Percentiles rank a stretch among this genome's conserved stretches.
Evolutionary conservation across 768 basidiomycete genomes (phyloP).

Genomic region (Clitopilus passeckerianus): DNA sequence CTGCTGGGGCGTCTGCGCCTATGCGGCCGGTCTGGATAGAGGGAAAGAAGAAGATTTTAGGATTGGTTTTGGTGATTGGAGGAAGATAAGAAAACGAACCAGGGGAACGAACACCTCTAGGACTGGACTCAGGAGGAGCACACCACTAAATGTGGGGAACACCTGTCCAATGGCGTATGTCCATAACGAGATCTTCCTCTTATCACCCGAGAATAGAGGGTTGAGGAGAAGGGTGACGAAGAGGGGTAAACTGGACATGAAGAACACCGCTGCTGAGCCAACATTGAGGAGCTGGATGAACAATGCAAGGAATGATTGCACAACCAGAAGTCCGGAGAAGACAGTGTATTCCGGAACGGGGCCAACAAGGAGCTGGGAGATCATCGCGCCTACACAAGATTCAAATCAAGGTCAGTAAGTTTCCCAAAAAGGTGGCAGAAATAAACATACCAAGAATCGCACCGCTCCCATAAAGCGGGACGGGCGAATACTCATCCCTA

Average conservation of each 20-base stretch:
- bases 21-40: conserved; percentile 68
- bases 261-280: conserved; percentile 75
- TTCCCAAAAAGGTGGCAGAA: neutral
- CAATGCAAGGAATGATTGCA: conserved; percentile 52
- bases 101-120: conserved; percentile 90
- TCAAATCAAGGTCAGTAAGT: too few species aligned
- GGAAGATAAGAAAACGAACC: conserved; percentile 30
- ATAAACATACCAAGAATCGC: conserved; percentile 57
- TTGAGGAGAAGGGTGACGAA: conserved; percentile 56
- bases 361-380: conserved; percentile 55
- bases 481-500: conserved; percentile 55
- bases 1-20: conserved; percentile 78
- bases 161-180: conserved; percentile 61
- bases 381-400: conserved; percentile 48
- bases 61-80: neutral
- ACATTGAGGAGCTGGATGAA: conserved; percentile 60
- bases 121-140: conserved; percentile 53
- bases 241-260: conserved; percentile 54
- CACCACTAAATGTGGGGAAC: conserved; percentile 51
- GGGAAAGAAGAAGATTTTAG: conserved; percentile 1
- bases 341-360: conserved; percentile 54
- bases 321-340: conserved; percentile 56
- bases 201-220: conserved; percentile 20
- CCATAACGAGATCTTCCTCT: conserved; percentile 43
- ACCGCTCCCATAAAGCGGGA: conserved; percentile 73